Conservation (phyloP, 768 basidiomycete genomes). For the Leucocoprinus sp. region DNA sequence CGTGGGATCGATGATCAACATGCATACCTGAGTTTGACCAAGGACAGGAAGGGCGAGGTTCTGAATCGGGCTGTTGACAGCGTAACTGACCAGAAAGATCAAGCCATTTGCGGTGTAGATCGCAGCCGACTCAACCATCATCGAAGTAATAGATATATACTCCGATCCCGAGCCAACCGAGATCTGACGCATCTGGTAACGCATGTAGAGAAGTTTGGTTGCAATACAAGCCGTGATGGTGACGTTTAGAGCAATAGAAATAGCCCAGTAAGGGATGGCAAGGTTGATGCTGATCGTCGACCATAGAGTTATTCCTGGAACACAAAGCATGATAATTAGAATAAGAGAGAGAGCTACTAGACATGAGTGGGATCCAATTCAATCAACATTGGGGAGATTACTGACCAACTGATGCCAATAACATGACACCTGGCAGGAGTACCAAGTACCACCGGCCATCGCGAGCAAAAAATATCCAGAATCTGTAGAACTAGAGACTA, state of each 20-base stretch:
- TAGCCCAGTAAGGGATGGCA: conserved; percentile 28
- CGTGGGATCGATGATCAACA: too few relatives aligned
- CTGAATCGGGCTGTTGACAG: conserved; percentile 19
- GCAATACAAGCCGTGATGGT: conserved; percentile 28
- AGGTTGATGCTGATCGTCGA: conserved; percentile 18
- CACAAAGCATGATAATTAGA: conserved; percentile 8
- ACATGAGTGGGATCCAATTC: neutral
- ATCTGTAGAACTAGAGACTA: conserved; percentile 11
- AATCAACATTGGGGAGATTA: neutral
- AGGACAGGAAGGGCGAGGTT: conserved; percentile 21
- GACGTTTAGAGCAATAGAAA: conserved; percentile 29
- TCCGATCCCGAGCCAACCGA: conserved; percentile 19
- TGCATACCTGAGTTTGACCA: conserved; percentile 15
- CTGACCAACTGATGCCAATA: conserved; percentile 12
- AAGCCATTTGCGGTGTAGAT: conserved; percentile 26
- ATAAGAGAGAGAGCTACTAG: conserved; percentile 7
- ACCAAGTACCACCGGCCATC: neutral
- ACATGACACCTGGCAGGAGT: conserved; percentile 7
- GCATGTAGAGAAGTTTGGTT: conserved; percentile 23
- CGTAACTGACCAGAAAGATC: conserved; percentile 27
- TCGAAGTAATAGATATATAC: conserved; percentile 26
- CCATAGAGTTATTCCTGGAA: conserved; percentile 13
- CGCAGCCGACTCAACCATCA: conserved; percentile 30
- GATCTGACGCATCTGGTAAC: conserved; percentile 12
- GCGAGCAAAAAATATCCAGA: conserved; percentile 11